A percentile compares a stretch with the other conserved stretches of the same genome.
Evolutionary conservation across 208 protist genomes (phyloP).

Genomic region (Leishmania major): DNA sequence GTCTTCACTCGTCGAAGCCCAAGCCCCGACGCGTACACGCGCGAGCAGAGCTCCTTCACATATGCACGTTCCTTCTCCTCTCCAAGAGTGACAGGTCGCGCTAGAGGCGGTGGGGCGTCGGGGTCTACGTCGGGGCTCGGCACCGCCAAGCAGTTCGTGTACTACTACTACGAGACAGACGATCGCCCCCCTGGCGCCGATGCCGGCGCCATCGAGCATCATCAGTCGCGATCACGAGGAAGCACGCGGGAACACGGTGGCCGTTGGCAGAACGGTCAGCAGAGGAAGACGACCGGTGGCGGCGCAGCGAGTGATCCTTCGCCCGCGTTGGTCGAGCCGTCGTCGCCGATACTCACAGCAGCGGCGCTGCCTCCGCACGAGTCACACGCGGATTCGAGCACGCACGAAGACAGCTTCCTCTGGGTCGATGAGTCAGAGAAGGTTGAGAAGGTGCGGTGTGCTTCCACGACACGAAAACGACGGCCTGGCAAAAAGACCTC

Average conservation of each 20-base stretch:
- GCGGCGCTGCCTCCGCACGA: neutral
- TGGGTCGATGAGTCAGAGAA: slow-evolving; percentile 14
- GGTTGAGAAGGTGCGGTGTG: neutral
- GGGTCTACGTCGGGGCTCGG: neutral
- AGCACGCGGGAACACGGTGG: neutral
- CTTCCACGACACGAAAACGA: neutral
- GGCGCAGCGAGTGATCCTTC: neutral
- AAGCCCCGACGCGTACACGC: slow-evolving; percentile 55
- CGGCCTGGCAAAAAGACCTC: neutral
- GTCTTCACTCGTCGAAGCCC: slow-evolving; percentile 65
- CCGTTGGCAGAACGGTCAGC: too few relatives aligned
- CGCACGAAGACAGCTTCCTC: neutral
- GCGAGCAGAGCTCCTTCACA: slow-evolving; percentile 29
- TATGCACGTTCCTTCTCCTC: neutral
- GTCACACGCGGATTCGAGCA: neutral
- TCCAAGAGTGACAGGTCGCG: neutral
- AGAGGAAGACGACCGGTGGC: neutral
- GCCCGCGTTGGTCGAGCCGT: neutral
- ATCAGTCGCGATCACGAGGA: neutral
- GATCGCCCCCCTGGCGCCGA: neutral
- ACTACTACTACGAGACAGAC: slow-evolving; percentile 44
- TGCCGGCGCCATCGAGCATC: neutral
- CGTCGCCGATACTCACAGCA: neutral
- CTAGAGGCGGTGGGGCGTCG: neutral
- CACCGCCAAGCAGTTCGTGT: slow-evolving; percentile 31